These are phyloP conservation scores for Lathyrus aphaca DNA, from an alignment of 306 rosid genomes.

Conservation along the genomic window DNA sequence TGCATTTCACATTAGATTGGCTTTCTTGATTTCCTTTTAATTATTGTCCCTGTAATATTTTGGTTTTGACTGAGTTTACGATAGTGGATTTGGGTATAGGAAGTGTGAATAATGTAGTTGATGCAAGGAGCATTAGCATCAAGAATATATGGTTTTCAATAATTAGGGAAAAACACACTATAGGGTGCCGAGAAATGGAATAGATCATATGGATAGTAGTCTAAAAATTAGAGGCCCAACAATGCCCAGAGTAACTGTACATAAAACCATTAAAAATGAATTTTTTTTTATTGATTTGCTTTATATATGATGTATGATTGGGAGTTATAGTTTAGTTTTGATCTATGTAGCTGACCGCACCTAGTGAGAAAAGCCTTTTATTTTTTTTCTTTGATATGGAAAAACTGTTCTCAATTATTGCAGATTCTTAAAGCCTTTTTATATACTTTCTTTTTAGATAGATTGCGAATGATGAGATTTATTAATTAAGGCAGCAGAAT, in stretches of 20 bases:
- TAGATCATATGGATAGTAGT: neutral
- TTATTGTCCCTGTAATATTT: neutral
- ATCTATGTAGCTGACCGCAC: neutral
- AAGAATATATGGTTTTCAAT: neutral
- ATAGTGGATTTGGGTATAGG: neutral
- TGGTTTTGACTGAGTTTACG: neutral
- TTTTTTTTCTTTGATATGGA: neutral
- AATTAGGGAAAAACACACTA: neutral
- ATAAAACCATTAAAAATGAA: neutral
- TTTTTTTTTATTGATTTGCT: neutral
- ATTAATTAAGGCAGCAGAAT: conserved; percentile 4
- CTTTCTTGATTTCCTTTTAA: conserved; percentile 9
- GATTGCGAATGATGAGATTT: conserved; percentile 6
- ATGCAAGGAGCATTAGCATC: neutral
- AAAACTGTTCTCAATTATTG: neutral
- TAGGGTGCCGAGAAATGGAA: neutral
- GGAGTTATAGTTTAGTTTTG: neutral
- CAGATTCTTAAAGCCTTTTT: neutral
- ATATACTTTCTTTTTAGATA: conserved; percentile 7
- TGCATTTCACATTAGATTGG: neutral
- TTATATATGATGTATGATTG: neutral
- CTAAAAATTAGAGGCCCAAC: neutral
- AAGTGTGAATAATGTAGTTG: conserved; percentile 3
- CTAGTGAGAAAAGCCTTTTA: neutral
- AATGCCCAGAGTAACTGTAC: neutral